A percentile compares a stretch with the other conserved stretches of the same genome.
phyloP scores from a whole-genome alignment of 2,329 filamentous ascomycete species.

The Rutstroemia sp. region DNA sequence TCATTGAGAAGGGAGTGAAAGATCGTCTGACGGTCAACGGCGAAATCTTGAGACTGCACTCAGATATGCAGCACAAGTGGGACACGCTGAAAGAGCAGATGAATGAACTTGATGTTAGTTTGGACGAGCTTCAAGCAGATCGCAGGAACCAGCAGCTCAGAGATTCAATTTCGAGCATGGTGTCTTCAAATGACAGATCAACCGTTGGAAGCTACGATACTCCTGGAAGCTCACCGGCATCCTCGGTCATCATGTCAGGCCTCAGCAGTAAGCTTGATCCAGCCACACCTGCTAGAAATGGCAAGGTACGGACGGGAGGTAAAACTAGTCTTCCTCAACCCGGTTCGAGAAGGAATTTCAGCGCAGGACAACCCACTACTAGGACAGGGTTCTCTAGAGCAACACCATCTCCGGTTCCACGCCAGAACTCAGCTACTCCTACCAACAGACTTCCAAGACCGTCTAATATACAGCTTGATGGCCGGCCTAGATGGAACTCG shows the following conservation, averaged over 20 bases:
- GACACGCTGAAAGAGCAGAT: conserved; percentile 69
- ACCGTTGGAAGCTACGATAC: conserved; percentile 41
- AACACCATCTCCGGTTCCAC: conserved; percentile 30
- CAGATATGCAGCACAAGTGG: conserved; percentile 80
- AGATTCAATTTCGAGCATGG: conserved; percentile 87
- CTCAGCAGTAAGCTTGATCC: conserved; percentile 34
- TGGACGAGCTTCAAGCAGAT: conserved; percentile 66
- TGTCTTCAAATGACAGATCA: conserved; percentile 41
- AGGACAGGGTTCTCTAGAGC: conserved; percentile 35
- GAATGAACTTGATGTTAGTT: conserved; percentile 62
- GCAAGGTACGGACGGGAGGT: conserved; percentile 25
- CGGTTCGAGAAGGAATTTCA: conserved; percentile 36
- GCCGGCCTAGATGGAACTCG: conserved; percentile 66
- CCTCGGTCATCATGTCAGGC: conserved; percentile 51
- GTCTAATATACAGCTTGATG: conserved; percentile 37
- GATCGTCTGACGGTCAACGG: conserved; percentile 95
- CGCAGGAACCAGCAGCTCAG: conserved; percentile 67
- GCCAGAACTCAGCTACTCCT: conserved; percentile 43
- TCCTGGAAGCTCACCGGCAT: conserved; percentile 56
- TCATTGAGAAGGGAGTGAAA: conserved; percentile 92
- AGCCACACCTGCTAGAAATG: conserved; percentile 25
- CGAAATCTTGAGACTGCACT: conserved; percentile 80
- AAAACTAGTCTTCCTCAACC: conserved; percentile 36
- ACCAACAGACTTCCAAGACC: conserved; percentile 40
- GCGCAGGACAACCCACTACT: conserved; percentile 33